These are phyloP conservation scores for Scheffersomyces quercinus DNA, from an alignment of 1,139 yeast genomes.

Conservation along the genomic window DNA sequence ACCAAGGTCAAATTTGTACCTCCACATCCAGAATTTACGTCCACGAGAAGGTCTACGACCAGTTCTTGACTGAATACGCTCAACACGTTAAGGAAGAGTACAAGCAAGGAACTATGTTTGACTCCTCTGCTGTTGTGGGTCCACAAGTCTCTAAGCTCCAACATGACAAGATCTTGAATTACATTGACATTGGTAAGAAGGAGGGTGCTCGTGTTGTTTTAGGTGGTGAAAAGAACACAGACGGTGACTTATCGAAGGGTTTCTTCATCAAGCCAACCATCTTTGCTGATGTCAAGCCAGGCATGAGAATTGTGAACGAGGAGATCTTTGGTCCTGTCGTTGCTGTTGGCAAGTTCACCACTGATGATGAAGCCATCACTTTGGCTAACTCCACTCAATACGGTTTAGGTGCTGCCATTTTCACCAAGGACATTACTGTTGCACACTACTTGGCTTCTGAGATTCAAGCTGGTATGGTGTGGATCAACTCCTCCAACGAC, in stretches of 20 bases:
- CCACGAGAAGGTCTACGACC: conserved; percentile 43
- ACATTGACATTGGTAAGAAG: conserved; percentile 52
- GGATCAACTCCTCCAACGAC: conserved; percentile 72
- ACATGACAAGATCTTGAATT: conserved; percentile 56
- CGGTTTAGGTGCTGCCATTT: conserved; percentile 50
- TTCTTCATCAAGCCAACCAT: conserved; percentile 55
- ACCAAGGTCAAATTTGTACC: conserved; percentile 58
- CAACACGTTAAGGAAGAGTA: conserved; percentile 39
- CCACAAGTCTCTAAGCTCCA: conserved; percentile 77
- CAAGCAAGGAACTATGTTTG: conserved; percentile 61
- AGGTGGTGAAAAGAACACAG: conserved; percentile 46
- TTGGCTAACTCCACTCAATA: conserved; percentile 54
- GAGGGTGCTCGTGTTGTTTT: conserved; percentile 55
- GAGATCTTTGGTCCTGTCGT: conserved; percentile 67
- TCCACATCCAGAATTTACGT: conserved; percentile 48
- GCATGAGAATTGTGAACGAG: conserved; percentile 55
- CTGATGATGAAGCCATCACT: conserved; percentile 54
- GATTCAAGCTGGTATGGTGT: conserved; percentile 55
- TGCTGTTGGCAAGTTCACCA: conserved; percentile 48
- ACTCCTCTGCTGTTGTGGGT: conserved; percentile 62
- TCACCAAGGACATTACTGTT: conserved; percentile 24
- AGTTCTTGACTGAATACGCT: conserved; percentile 48
- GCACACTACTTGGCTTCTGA: conserved; percentile 50
- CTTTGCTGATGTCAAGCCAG: conserved; percentile 52
- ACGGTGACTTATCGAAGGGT: conserved; percentile 42